Base-by-base conservation (phyloP, 2,329 filamentous ascomycete genomes). In the Colletotrichum caudatum region DNA sequence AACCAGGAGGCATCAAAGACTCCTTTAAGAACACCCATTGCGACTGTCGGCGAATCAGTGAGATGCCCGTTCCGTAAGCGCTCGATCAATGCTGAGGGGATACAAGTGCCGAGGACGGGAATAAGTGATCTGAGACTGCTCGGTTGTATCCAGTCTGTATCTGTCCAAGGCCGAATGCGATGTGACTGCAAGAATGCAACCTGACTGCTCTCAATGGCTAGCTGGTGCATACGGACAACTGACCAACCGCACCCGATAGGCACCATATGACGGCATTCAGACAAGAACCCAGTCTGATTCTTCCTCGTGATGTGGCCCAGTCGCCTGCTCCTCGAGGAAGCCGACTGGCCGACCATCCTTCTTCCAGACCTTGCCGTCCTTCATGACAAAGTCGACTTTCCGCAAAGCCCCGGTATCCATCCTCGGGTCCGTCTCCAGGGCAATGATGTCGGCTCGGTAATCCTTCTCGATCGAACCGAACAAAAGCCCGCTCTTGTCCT, bases 301-400 rank as follows among this genome's bases (percentile, higher is more conserved):
- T 14, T 68, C 66, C 37, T 64, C n/a, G 23, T 46, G 64, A n/a
- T 51, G 26, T 44, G 29, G 58, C 57, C 3, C 50, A 23, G 16
- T 50, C 4, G 35, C 60, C 44, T 16, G 59, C 57, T 35, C 65
- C 61, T 48, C 64, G 12, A 64, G 41, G n/a, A 54, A 72, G 20
- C 57, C 74, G 26, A 70, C 39, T 14, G 69, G 46, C 51, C 14
- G 72, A 3, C 80, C 78, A 7, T 78, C 76, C 48, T 74, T 66
- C 75, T 87, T 88, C 81, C 85, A 88, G 11, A 88, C 79, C 60
- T 75, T 81, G 1, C 81, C 87, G 74, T 89, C 87, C 76, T 89
- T 89, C 86, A 89, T 89, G 23, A 89, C 87, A 76, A 88, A 88
- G 64, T 76, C 80, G 0, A 89, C 84, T 69, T 80, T 82, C 64